These are phyloP conservation scores for Candida corydali DNA, from an alignment of 805 yeast species.

Conservation along the genomic window DNA sequence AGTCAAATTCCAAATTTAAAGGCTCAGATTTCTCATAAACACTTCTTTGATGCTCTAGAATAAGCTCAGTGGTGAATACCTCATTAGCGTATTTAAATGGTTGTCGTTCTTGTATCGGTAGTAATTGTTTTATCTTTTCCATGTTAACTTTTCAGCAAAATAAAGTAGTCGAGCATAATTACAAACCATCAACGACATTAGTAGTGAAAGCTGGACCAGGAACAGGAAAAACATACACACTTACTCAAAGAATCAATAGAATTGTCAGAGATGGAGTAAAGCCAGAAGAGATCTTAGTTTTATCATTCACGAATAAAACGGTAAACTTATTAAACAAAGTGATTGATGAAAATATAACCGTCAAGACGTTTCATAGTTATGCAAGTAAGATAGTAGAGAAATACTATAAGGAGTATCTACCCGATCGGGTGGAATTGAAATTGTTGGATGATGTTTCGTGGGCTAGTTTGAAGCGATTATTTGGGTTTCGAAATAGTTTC, in stretches of 20 bases:
- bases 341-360: slow-evolving; percentile 29
- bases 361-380: slow-evolving; percentile 63
- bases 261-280: slow-evolving; percentile 30
- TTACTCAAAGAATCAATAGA: slow-evolving; percentile 50
- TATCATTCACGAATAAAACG: slow-evolving; percentile 68
- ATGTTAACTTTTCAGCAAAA: slow-evolving; percentile 1
- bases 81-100: neutral
- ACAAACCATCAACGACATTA: slow-evolving; percentile 36
- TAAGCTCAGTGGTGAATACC: slow-evolving; percentile 6
- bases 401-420: slow-evolving; percentile 38
- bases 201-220: slow-evolving; percentile 70
- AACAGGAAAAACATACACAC: slow-evolving; percentile 64
- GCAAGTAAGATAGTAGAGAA: slow-evolving; percentile 33
- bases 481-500: slow-evolving; percentile 27
- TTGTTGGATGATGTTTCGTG: slow-evolving; percentile 56
- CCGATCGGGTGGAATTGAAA: slow-evolving; percentile 12
- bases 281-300: slow-evolving; percentile 55
- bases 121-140: slow-evolving; percentile 5
- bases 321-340: slow-evolving; percentile 40
- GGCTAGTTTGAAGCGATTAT: slow-evolving; percentile 31
- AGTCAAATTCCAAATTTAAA: slow-evolving; percentile 15
- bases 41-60: slow-evolving; percentile 6
- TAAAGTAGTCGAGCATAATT: slow-evolving; percentile 20
- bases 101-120: neutral
- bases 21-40: neutral